A percentile compares a stretch with the other conserved stretches of the same genome.
These are phyloP conservation scores for Mycena epipterygia DNA, from an alignment of 768 basidiomycete species.

Conservation along the genomic window DNA sequence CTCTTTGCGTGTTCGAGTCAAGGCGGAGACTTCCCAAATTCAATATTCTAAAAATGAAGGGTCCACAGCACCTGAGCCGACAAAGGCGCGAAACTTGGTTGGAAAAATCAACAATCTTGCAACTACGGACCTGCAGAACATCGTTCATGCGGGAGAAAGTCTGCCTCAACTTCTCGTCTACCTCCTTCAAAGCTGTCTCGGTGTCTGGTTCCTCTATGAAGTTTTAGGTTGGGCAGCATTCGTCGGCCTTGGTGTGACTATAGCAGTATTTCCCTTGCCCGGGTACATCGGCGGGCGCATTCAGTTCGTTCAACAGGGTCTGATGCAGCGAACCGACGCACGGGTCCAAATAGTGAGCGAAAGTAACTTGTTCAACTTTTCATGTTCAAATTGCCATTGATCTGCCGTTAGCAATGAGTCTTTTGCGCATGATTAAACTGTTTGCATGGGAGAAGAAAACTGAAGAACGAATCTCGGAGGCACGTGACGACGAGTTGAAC, in stretches of 20 bases:
- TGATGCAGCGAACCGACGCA: constrained; percentile 71
- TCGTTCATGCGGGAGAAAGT: constrained; percentile 53
- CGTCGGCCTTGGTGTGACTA: constrained; percentile 65
- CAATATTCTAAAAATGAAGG: neutral
- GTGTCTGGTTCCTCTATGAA: constrained; percentile 57
- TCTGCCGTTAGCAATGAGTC: constrained; percentile 60
- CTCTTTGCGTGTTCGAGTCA: constrained; percentile 72
- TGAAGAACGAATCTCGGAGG: constrained; percentile 63
- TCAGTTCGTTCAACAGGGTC: constrained; percentile 59
- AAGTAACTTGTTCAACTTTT: constrained; percentile 52
- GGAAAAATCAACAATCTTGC: constrained; percentile 85
- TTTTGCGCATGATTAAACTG: constrained; percentile 79
- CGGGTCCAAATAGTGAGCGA: constrained; percentile 74
- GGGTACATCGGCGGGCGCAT: constrained; percentile 64
- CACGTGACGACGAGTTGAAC: constrained; percentile 73
- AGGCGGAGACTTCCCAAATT: constrained; percentile 52
- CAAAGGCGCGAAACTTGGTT: constrained; percentile 58
- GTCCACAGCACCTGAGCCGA: constrained; percentile 1
- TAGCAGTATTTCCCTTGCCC: constrained; percentile 71
- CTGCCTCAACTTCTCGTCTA: constrained; percentile 30
- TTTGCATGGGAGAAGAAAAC: constrained; percentile 77
- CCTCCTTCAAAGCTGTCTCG: constrained; percentile 51
- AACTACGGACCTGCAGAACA: constrained; percentile 68
- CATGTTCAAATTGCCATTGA: constrained; percentile 7
- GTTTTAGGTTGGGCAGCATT: constrained; percentile 71